Conservation (phyloP, 495 filamentous ascomycete genomes). For the Aspergillus carlsbadensis region DNA sequence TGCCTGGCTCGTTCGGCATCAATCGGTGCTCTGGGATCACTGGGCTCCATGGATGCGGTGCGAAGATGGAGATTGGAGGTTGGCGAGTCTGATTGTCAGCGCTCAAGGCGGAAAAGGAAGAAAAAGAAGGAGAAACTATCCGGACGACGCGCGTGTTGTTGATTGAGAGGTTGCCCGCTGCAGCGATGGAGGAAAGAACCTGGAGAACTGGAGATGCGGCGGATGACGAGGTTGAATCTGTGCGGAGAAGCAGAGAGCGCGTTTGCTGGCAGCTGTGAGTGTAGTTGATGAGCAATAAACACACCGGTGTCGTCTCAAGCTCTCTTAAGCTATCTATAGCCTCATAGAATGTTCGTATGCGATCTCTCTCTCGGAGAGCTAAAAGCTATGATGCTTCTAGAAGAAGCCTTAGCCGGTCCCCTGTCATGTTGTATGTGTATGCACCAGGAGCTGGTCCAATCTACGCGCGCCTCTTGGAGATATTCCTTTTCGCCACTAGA, state of each 20-base stretch:
- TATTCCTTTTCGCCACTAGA: slow-evolving; percentile 2
- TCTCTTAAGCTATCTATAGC: no score
- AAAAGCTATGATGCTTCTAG: slow-evolving; percentile 3
- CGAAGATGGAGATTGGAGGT: slow-evolving; percentile 6
- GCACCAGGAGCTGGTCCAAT: not conserved
- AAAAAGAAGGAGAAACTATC: not conserved
- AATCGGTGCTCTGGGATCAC: slow-evolving; percentile 18
- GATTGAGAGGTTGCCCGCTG: not conserved
- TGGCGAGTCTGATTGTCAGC: slow-evolving; percentile 2
- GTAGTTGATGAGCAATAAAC: no score
- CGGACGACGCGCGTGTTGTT: slow-evolving; percentile 1
- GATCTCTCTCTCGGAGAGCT: no score
- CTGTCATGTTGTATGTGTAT: not conserved
- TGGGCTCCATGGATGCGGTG: slow-evolving; percentile 30
- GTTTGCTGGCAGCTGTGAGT: no score
- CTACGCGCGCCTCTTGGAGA: not conserved
- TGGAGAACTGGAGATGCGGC: not conserved
- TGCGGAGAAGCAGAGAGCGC: no score
- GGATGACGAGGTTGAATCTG: not conserved
- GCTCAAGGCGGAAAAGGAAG: slow-evolving; percentile 14
- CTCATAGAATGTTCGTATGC: no score
- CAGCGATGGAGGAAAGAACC: not conserved
- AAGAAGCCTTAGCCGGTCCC: slow-evolving; percentile 1
- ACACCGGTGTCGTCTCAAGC: no score
- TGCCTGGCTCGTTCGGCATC: slow-evolving; percentile 48